Evolutionary conservation across 1,284 basidiomycete species (phyloP), one percentile per base, ranked within the genome.

Genomic region (Leccinum subrobustum): DNA sequence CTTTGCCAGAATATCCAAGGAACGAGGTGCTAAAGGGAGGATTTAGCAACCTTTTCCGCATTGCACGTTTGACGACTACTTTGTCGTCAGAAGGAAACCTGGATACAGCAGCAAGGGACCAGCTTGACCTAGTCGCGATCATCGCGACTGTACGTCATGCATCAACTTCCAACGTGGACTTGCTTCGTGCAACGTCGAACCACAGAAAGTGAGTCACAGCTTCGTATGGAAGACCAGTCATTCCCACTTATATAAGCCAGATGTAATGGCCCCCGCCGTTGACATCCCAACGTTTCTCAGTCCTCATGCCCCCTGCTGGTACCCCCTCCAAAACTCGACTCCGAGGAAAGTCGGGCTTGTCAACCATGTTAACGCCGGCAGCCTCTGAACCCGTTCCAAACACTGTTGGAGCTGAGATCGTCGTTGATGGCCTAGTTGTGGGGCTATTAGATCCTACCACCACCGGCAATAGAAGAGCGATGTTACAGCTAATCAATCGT

Each of bases 381-480:
- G 7, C 44, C 44, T 47, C 44, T 14, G 18, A 12, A 1, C 20
- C 44, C 6, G 2, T 12, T 2, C 3, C 44, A 20, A 3, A 6
- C 20, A 47, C 3, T 47, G 2, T 12, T 25, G 47, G 20, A 14
- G 7, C 11, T 20, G 47, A 25, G 14, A 14, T 48, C 4, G 7
- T 14, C 12, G 20, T 20, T 20, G 4, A 25, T 25, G 23, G 14
- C 23, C 6, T 8, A 18, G 66, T 54, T 6, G 75, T 84, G 4
- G 84, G 84, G 1, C 77, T 86, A 0, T 79, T 83, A 0, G 76
- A 52, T 29, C 27, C 50, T 52, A 7, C 16, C 12, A 29, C 16
- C 9, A 2, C n/a, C 16, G 50, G 50, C 12, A 18, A 27, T n/a
- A 29, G 50, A 29, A 52, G 27, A 12, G 50, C 6, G 11, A 29